A percentile compares a stretch with the other conserved stretches of the same genome.
Evolutionary conservation across 169 alveolate species (phyloP).

Genomic region (Plasmodium billcollinsi): DNA sequence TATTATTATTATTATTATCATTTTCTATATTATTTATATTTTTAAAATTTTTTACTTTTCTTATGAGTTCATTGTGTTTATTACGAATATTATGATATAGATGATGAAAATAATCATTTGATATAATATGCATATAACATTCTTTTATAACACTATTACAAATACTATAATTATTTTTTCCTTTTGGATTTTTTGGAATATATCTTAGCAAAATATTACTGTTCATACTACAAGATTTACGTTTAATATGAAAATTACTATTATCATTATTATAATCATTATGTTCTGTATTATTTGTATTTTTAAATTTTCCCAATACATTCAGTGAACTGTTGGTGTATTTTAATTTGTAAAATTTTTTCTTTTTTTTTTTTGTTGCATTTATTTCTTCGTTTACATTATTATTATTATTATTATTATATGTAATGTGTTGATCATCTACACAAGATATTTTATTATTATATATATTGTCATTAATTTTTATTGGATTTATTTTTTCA

Average conservation of each 20-base stretch:
- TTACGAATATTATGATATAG: constrained; percentile 35
- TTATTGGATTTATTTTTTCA: no score
- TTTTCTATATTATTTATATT: neutral
- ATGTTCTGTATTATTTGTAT: constrained; percentile 1
- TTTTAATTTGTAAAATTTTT: neutral
- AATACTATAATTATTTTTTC: constrained; percentile 48
- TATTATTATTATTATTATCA: neutral
- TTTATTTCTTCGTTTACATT: neutral
- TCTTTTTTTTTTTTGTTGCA: neutral
- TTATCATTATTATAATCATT: neutral
- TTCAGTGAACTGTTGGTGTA: neutral
- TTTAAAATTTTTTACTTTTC: neutral
- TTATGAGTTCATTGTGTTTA: constrained; percentile 19
- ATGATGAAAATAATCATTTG: constrained; percentile 53
- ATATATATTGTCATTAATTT: no score
- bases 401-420: neutral
- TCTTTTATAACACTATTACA: constrained; percentile 38
- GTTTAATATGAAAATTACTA: neutral
- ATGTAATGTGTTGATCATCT: no score
- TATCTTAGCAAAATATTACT: neutral
- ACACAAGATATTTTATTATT: no score
- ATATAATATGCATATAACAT: constrained; percentile 30
- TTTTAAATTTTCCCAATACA: no score
- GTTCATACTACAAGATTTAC: constrained; percentile 12
- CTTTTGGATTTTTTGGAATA: neutral